phyloP scores from a whole-genome alignment of 2,329 filamentous ascomycete species.

The Claviceps arundinis region DNA sequence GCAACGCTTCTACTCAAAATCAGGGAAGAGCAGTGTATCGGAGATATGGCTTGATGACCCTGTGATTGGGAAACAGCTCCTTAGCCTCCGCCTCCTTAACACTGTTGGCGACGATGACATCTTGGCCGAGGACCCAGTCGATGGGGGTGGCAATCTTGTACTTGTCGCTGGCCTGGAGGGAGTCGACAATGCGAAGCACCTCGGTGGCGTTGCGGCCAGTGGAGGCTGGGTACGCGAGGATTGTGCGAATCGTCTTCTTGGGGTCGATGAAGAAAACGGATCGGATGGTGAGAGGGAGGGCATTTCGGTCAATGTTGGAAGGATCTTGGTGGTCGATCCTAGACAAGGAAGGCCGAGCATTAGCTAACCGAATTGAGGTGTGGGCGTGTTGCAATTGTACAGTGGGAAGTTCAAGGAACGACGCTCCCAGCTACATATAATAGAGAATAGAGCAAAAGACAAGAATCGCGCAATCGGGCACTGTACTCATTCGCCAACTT shows the following conservation, averaged over 20 bases:
- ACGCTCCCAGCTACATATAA: no score
- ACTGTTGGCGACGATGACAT: conserved; percentile 80
- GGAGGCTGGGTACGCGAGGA: conserved; percentile 83
- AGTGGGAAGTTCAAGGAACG: no score
- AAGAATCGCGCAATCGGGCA: not conserved
- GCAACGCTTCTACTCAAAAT: conserved; percentile 21
- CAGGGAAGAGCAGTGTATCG: conserved; percentile 56
- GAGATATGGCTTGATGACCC: conserved; percentile 58
- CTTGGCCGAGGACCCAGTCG: conserved; percentile 79
- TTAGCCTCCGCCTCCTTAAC: conserved; percentile 76
- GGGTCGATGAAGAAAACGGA: conserved; percentile 93
- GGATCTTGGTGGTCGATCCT: conserved; percentile 69
- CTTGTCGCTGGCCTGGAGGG: conserved; percentile 73
- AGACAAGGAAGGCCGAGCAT: not conserved
- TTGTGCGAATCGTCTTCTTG: conserved; percentile 82
- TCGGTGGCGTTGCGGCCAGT: conserved; percentile 75
- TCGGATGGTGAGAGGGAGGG: conserved; percentile 85
- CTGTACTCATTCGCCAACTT: conserved; percentile 16
- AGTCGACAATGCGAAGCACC: conserved; percentile 67
- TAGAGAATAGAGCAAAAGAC: no score
- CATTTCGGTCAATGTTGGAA: conserved; percentile 69
- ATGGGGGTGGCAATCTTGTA: conserved; percentile 80
- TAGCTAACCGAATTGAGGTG: not conserved
- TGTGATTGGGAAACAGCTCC: conserved; percentile 71
- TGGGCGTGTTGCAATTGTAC: no score